A percentile compares a stretch with the other conserved stretches of the same genome.
Evolutionary conservation across 2,329 filamentous ascomycete genomes (phyloP).

Genomic region (Furcasterigmium furcatum): DNA sequence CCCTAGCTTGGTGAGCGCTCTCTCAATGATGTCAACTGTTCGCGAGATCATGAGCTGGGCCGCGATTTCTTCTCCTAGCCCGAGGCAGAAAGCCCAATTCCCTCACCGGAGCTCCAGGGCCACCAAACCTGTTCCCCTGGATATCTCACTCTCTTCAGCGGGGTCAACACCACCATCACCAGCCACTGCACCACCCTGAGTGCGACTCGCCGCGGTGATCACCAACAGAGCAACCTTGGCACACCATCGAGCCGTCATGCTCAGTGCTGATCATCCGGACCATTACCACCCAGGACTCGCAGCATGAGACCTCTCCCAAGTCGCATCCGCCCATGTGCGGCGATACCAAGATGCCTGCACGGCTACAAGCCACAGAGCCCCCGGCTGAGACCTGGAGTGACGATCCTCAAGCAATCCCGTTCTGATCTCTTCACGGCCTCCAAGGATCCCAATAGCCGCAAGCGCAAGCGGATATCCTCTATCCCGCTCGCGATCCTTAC

Average conservation of each 20-base stretch:
- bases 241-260: neutral
- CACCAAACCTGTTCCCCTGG: too few species aligned
- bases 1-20: neutral
- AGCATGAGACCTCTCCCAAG: neutral
- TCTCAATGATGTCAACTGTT: neutral
- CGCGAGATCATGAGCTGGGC: neutral
- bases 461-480: constrained; percentile 10
- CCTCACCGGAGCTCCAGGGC: too few species aligned
- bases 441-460: constrained; percentile 14
- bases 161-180: neutral
- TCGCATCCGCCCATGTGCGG: neutral
- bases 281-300: neutral
- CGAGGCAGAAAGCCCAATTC: too few species aligned
- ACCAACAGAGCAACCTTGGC: neutral
- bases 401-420: constrained; percentile 11
- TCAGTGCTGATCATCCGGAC: neutral
- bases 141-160: neutral
- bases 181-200: neutral
- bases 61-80: neutral
- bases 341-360: neutral
- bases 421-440: constrained; percentile 12
- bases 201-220: neutral
- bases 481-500: constrained; percentile 28
- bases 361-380: neutral
- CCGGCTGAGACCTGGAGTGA: neutral